Base-by-base conservation (phyloP, 495 filamentous ascomycete genomes). In the Neurospora sp. region DNA sequence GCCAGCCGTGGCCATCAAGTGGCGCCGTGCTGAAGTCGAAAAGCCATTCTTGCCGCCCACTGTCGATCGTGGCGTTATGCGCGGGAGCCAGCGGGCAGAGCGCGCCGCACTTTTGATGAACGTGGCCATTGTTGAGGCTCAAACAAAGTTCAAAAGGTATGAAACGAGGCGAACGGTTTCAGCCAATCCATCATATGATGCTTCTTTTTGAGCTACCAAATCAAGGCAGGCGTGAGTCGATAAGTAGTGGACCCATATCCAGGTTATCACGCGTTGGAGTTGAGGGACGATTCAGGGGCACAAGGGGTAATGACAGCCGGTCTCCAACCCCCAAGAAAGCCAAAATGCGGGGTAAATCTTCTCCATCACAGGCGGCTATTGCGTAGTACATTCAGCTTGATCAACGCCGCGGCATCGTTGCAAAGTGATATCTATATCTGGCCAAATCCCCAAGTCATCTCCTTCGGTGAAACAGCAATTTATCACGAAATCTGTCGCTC, bases 1-100 rank as follows among this genome's bases (percentile, higher is more conserved):
- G 39, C 90, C 89, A 4, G 88, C 88, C 53, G 85, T 87, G 72
- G 92, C 90, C 92, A 94, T 93, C 42, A 93, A 81, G 0, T 75
- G 74, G 9, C 76, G 77, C 31, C 38, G 74, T 37, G 78, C 39
- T 4, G 78, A 78, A 3, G 74, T 74, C 22, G 78, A 79, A 70
- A 81, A 81, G 61, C 9, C 53, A 65, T 9, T 65, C 27, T 65
- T 35, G 18, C 68, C 68, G 9, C 40, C 3, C n/a, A 37, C 68
- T 9, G 40, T 69, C 68, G 35, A 39, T 38, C 68, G 68, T 39
- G 68, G 68, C 68, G 40, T 41, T 38, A 41, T 41, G 68, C 68
- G 40, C 35, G 35, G 68, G 37, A 69, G 68, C 35, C 68, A 39
- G 27, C 68, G 68, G 68, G 68, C 68, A n/a, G 35, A 41, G 31